phyloP scores from a whole-genome alignment of 2,329 filamentous ascomycete species.

The Aspergillus amoenus region DNA sequence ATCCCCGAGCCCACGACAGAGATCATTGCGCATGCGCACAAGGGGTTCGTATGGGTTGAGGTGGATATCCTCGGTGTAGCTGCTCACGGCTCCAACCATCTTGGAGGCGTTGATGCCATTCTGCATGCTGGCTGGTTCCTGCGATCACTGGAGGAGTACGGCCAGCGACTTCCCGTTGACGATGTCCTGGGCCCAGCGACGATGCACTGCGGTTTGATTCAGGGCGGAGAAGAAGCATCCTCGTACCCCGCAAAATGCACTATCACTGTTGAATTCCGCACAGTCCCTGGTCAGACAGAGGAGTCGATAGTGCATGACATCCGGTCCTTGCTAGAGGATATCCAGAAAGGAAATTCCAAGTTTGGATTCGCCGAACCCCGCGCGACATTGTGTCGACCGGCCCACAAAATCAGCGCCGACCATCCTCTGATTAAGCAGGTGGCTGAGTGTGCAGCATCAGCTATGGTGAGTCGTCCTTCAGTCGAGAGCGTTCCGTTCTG shows the following conservation, averaged over 20 bases:
- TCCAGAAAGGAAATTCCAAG: slow-evolving; percentile 32
- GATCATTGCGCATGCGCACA: slow-evolving; percentile 47
- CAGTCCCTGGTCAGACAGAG: slow-evolving; percentile 45
- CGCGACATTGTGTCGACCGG: slow-evolving; percentile 44
- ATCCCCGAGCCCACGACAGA: slow-evolving; percentile 50
- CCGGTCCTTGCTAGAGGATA: slow-evolving; percentile 32
- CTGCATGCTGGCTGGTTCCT: slow-evolving; percentile 49
- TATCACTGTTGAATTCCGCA: slow-evolving; percentile 51
- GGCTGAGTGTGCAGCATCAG: slow-evolving; percentile 24
- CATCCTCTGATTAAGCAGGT: slow-evolving; percentile 44
- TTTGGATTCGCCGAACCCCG: slow-evolving; percentile 44
- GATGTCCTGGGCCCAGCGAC: slow-evolving; percentile 42
- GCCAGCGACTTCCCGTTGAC: slow-evolving; percentile 33
- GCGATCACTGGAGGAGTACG: slow-evolving; percentile 46
- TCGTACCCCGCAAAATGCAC: slow-evolving; percentile 54
- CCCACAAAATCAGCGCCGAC: slow-evolving; percentile 42
- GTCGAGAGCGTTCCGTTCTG: slow-evolving; percentile 43
- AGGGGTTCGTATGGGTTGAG: slow-evolving; percentile 48
- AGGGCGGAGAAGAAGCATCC: slow-evolving; percentile 53
- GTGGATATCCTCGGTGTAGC: slow-evolving; percentile 36
- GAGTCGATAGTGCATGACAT: slow-evolving; percentile 42
- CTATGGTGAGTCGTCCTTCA: slow-evolving; percentile 26
- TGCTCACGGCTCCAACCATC: slow-evolving; percentile 38
- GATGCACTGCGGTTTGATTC: slow-evolving; percentile 51
- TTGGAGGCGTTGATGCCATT: slow-evolving; percentile 53